Conservation (phyloP, 805 yeast species). For the Lachancea dasiensis region DNA sequence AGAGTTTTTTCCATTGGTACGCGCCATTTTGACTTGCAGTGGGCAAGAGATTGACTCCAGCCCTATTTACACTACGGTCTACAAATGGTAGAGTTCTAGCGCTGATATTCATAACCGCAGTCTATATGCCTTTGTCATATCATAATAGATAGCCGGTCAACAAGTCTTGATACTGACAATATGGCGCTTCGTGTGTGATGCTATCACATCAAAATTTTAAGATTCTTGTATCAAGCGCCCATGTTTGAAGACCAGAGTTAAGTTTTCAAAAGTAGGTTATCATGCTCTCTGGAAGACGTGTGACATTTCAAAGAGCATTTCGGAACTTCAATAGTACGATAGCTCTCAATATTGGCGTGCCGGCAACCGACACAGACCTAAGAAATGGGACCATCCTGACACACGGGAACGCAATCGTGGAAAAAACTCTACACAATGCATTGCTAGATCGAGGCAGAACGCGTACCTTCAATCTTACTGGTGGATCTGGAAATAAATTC, state of each 20-base stretch:
- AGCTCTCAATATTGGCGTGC: background rate
- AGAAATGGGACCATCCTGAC: background rate
- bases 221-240: background rate
- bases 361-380: background rate
- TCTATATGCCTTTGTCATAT: too few species aligned
- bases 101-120: too few species aligned
- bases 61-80: too few species aligned
- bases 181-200: too few species aligned
- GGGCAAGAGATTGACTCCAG: too few species aligned
- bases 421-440: background rate
- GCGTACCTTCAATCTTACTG: background rate
- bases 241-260: too few species aligned
- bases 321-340: constrained; percentile 14
- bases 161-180: too few species aligned
- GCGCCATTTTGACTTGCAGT: too few species aligned
- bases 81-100: too few species aligned
- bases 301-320: constrained; percentile 1
- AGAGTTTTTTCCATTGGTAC: too few species aligned
- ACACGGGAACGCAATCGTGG: too few species aligned
- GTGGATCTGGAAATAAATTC: background rate
- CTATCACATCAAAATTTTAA: constrained; percentile 1
- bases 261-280: background rate
- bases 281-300: constrained; percentile 5
- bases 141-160: too few species aligned
- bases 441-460: background rate